These are phyloP conservation scores for Aspergillus flavus DNA, from an alignment of 2,329 filamentous ascomycete species.

Conservation along the genomic window DNA sequence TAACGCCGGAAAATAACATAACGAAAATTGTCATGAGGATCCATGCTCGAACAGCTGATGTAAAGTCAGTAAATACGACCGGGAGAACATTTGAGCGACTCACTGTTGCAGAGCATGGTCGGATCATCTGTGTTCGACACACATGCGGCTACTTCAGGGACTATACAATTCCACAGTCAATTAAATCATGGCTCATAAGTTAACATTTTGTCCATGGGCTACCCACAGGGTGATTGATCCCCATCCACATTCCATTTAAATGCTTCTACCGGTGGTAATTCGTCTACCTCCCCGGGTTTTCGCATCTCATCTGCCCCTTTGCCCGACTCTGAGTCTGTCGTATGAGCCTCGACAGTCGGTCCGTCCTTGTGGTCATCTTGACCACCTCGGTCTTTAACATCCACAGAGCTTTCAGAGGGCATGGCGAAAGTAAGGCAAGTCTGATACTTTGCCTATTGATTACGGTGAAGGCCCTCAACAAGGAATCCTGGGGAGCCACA, in stretches of 20 bases:
- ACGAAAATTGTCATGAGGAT: conserved; percentile 29
- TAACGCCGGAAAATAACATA: conserved; percentile 27
- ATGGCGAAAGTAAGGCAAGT: not conserved
- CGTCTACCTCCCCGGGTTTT: conserved; percentile 26
- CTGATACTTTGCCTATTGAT: not conserved
- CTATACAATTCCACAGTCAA: conserved; percentile 18
- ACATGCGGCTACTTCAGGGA: conserved; percentile 42
- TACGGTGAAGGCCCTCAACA: not conserved
- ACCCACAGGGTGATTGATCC: conserved; percentile 41
- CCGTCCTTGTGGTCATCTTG: not conserved
- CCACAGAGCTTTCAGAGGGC: not conserved
- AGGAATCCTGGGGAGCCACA: not conserved
- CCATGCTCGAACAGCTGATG: conserved; percentile 34
- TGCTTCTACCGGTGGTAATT: conserved; percentile 38
- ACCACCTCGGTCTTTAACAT: not conserved
- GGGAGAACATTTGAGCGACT: not conserved
- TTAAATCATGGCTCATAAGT: conserved; percentile 2
- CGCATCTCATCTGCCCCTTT: not conserved
- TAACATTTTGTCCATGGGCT: not conserved
- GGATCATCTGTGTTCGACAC: conserved; percentile 40
- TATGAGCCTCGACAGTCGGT: not conserved
- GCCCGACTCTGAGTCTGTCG: not conserved
- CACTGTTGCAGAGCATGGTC: conserved; percentile 36
- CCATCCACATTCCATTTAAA: conserved; percentile 43
- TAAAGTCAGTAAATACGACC: not conserved